Evolutionary conservation across 805 yeast genomes (phyloP), one percentile per base, ranked within the genome.

Genomic region (Metschnikowia reukaufii): DNA sequence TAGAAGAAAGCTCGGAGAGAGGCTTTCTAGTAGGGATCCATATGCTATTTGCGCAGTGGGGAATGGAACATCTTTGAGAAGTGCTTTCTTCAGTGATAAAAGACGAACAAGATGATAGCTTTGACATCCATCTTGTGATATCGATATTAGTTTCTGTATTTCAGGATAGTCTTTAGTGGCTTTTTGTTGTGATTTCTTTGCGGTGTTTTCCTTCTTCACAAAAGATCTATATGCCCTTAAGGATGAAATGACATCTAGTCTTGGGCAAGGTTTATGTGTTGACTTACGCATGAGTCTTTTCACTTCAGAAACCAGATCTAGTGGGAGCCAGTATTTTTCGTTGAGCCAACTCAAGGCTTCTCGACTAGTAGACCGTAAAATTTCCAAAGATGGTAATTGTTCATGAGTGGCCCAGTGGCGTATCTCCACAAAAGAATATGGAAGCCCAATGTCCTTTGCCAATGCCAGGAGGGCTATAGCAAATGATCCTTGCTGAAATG

Each of bases 371-470:
- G 70, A 60, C 32, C 95, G 71, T n/a, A 91, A 70, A 66, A 86
- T 73, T 34, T 77, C 81, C 35, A 88, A 57, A 27, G 85, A 74
- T 1, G 97, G 97, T 20, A 94, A 65, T 15, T 73, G 70, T 57
- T 92, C 98, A 64, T 94, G 99, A 0, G 99, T 92, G 4, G 95
- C 91, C 57, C 81, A 78, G 64, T 94, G 98, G 46, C 99, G 74
- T 25, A 89, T 61, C 59, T 94, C 99, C 0, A 94, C 99, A 64
- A 94, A 89, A 58, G 78, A 78, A 27, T 83, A 73, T 0, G 98
- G 96, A 19, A 94, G 69, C 1, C 79, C 77, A 18, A 88, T 65
- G 36, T 77, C 76, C 44, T 70, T 76, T 0, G 98, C 98, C 19
- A 94, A 66, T 5, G 76, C 74, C 51, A 86, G 85, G 56, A 94